Evolutionary conservation across 345 rosid genomes (phyloP).

Genomic region (Aurinia saxatilis): DNA sequence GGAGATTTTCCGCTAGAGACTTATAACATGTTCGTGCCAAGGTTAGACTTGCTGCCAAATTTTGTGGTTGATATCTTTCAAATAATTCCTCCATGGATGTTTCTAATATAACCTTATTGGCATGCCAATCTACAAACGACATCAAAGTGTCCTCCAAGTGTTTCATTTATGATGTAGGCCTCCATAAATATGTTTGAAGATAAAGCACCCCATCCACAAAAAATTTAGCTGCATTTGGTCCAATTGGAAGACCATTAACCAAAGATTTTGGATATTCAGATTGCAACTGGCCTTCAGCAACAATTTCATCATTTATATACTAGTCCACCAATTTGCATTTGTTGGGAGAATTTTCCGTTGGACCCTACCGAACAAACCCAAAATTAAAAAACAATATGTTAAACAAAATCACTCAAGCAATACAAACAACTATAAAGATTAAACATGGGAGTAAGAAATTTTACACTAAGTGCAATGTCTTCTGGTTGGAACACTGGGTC

Average conservation of each 20-base stretch:
- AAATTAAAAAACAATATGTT: neutral
- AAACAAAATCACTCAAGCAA: neutral
- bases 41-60: neutral
- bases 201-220: neutral
- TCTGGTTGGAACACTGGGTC: neutral
- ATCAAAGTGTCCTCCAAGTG: neutral
- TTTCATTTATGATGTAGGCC: neutral
- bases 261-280: neutral
- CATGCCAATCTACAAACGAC: neutral
- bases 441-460: neutral
- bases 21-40: neutral
- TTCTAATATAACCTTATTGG: neutral
- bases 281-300: neutral
- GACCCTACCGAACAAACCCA: too few species aligned
- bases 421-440: neutral
- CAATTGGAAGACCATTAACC: neutral
- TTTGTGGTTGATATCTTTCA: neutral
- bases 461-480: neutral
- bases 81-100: neutral
- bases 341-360: neutral
- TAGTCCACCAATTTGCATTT: neutral
- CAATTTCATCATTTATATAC: neutral
- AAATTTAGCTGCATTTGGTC: neutral
- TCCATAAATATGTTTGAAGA: neutral
- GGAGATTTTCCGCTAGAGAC: neutral